A percentile compares a stretch with the other conserved stretches of the same genome.
phyloP scores from a whole-genome alignment of 1,139 yeast genomes.

The Suhomyces kunorum region DNA sequence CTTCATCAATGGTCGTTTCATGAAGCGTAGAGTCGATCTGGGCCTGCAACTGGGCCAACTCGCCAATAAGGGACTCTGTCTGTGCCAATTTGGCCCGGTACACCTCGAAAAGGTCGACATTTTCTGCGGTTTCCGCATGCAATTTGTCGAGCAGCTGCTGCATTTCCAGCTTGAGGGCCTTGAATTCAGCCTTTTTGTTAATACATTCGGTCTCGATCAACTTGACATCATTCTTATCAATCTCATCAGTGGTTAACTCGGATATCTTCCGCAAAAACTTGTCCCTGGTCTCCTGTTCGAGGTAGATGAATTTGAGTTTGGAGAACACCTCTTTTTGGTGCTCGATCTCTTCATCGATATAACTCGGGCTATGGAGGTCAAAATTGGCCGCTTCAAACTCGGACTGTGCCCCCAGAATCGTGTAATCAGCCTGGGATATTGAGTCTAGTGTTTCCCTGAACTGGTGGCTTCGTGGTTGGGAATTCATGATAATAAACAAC shows the following conservation, averaged over 20 bases:
- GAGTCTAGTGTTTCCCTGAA: neutral
- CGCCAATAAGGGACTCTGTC: conserved; percentile 18
- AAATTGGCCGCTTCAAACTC: conserved; percentile 19
- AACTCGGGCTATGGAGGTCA: conserved; percentile 24
- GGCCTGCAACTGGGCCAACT: conserved; percentile 21
- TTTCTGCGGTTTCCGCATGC: conserved; percentile 22
- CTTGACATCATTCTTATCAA: conserved; percentile 23
- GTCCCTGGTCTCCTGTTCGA: conserved; percentile 70
- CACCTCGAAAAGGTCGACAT: conserved; percentile 20
- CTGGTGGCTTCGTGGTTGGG: conserved; percentile 1
- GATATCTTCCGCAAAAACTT: conserved; percentile 44
- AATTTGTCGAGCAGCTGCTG: conserved; percentile 22
- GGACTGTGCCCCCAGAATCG: conserved; percentile 15
- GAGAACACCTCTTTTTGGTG: conserved; percentile 44
- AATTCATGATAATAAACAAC: conserved; percentile 1
- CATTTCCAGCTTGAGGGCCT: conserved; percentile 22
- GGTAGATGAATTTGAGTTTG: conserved; percentile 57
- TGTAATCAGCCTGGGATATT: conserved; percentile 5
- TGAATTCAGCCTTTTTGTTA: conserved; percentile 22
- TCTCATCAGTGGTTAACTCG: conserved; percentile 18
- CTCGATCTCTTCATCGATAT: conserved; percentile 33
- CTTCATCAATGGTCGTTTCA: conserved; percentile 4
- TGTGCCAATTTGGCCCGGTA: conserved; percentile 17
- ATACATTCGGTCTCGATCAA: conserved; percentile 21
- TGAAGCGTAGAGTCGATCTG: conserved; percentile 20